Percentiles rank a stretch among this genome's conserved stretches.
phyloP scores from a whole-genome alignment of 2,329 filamentous ascomycete species.

The Fusarium avenaceum region DNA sequence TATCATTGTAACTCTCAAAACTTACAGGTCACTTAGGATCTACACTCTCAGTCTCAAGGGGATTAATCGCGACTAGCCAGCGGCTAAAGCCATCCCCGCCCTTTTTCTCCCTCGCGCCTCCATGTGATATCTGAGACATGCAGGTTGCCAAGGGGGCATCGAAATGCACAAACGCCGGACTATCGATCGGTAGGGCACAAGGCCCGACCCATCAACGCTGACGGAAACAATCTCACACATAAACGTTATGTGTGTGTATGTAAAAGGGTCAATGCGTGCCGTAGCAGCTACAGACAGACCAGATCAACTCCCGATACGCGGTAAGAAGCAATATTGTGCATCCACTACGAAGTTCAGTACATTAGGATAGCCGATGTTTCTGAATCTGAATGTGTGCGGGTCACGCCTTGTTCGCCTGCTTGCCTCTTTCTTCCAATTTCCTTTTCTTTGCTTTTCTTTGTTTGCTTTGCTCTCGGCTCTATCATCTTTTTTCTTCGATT shows the following conservation, averaged over 20 bases:
- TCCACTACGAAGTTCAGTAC: constrained; percentile 1
- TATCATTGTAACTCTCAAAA: constrained; percentile 22
- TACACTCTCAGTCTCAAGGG: constrained; percentile 36
- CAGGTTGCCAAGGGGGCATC: constrained; percentile 34
- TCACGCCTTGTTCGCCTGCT: constrained; percentile 13
- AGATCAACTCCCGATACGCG: constrained; percentile 18
- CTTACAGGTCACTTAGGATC: constrained; percentile 41
- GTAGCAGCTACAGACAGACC: constrained; percentile 26
- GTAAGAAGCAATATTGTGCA: constrained; percentile 40
- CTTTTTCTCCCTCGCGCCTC: constrained; percentile 29
- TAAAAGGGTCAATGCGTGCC: constrained; percentile 35
- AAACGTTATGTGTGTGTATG: constrained; percentile 25
- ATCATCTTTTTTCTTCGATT: constrained; percentile 4
- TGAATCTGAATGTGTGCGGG: constrained; percentile 4
- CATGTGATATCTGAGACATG: constrained; percentile 50
- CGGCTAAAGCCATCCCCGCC: constrained; percentile 25
- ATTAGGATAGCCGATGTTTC: neutral
- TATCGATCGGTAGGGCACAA: constrained; percentile 39
- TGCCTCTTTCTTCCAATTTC: constrained; percentile 1
- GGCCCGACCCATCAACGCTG: constrained; percentile 30
- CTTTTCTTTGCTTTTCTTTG: neutral
- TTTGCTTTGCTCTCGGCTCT: neutral
- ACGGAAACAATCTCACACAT: constrained; percentile 33
- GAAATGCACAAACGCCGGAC: constrained; percentile 22
- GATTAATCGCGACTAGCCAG: constrained; percentile 32